Conservation (phyloP, 1,139 yeast genomes). For the Lodderomyces jiufengensis region DNA sequence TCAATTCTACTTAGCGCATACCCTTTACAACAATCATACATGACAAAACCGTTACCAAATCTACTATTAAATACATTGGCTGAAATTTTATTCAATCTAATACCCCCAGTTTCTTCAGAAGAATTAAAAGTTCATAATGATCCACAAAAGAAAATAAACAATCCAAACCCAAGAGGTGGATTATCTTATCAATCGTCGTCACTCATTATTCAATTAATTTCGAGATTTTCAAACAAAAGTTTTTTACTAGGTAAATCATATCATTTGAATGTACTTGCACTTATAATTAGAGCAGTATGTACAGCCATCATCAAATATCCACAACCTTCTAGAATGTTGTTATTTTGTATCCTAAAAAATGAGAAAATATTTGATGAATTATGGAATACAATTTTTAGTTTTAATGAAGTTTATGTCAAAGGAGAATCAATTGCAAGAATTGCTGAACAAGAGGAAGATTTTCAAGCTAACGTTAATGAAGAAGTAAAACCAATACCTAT, state of each 20-base stretch:
- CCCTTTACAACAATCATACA: slow-evolving; percentile 2
- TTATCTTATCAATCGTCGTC: slow-evolving; percentile 61
- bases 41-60: slow-evolving; percentile 9
- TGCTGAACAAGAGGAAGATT: slow-evolving; percentile 12
- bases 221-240: slow-evolving; percentile 37
- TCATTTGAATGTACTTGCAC: slow-evolving; percentile 58
- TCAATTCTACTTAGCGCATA: slow-evolving; percentile 14
- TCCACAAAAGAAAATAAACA: slow-evolving; percentile 25
- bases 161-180: slow-evolving; percentile 40
- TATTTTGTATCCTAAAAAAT: slow-evolving; percentile 52
- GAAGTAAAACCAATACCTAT: slow-evolving; percentile 10
- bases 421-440: slow-evolving; percentile 20
- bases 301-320: slow-evolving; percentile 49
- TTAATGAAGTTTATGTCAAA: slow-evolving; percentile 26
- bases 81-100: slow-evolving; percentile 57
- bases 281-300: slow-evolving; percentile 52
- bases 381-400: slow-evolving; percentile 30
- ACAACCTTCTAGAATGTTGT: slow-evolving; percentile 49
- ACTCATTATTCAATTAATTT: slow-evolving; percentile 52
- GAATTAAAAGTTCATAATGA: slow-evolving; percentile 19
- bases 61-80: slow-evolving; percentile 33
- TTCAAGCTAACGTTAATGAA: slow-evolving; percentile 10
- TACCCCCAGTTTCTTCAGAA: slow-evolving; percentile 39
- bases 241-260: slow-evolving; percentile 42
- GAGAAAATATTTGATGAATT: slow-evolving; percentile 33